phyloP scores from a whole-genome alignment of 2,329 filamentous ascomycete species.

The Sclerotinia subarctica region DNA sequence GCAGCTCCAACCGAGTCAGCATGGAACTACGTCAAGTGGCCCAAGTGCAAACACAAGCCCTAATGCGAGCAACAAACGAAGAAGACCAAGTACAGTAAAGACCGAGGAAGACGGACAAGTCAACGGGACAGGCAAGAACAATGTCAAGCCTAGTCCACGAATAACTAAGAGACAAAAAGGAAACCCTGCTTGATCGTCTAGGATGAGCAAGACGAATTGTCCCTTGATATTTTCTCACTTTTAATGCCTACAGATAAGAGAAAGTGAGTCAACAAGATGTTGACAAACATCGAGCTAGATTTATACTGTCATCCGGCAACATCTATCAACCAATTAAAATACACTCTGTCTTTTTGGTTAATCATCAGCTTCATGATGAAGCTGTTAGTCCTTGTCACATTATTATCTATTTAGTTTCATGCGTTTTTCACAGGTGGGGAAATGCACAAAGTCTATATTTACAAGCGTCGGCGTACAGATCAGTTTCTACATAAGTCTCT shows the following conservation, averaged over 20 bases:
- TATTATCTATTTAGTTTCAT: conserved; percentile 5
- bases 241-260: background rate
- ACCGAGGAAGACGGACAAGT: conserved; percentile 38
- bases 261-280: background rate
- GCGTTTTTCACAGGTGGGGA: conserved; percentile 4
- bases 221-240: background rate
- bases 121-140: conserved; percentile 35
- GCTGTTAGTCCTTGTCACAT: conserved; percentile 9
- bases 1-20: conserved; percentile 65
- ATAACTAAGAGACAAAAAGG: conserved; percentile 42
- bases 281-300: background rate
- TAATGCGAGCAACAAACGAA: conserved; percentile 41
- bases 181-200: conserved; percentile 27
- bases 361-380: background rate
- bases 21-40: conserved; percentile 63
- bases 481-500: background rate
- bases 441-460: conserved; percentile 11
- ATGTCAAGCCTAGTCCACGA: conserved; percentile 43
- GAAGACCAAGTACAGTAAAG: conserved; percentile 42
- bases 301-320: background rate
- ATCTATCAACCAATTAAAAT: background rate
- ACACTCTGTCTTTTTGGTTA: background rate
- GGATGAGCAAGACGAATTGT: background rate
- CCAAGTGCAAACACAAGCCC: conserved; percentile 61
- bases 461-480: conserved; percentile 15